Percentiles rank a stretch among this genome's conserved stretches.
These are phyloP conservation scores for Chrysosporium keratinophilum DNA, from an alignment of 2,329 filamentous ascomycete genomes.

Conservation along the genomic window DNA sequence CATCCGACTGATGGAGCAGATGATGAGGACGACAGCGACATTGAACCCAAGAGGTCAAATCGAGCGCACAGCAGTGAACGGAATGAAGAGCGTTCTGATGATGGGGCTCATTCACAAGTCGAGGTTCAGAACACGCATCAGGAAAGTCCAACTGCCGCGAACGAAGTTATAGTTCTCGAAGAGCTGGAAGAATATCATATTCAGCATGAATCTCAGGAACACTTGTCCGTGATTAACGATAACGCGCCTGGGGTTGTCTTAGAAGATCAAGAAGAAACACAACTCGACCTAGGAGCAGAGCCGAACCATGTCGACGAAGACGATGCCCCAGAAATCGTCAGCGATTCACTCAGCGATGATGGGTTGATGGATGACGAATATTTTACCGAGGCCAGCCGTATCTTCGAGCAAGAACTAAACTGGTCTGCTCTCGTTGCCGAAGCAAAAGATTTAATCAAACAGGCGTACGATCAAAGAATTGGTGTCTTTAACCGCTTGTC, in stretches of 20 bases:
- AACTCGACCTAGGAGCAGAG: background rate
- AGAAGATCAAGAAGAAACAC: background rate
- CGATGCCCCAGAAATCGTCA: background rate
- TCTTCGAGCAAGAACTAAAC: constrained; percentile 12
- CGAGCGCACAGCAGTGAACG: background rate
- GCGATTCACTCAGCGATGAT: background rate
- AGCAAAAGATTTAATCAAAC: constrained; percentile 7
- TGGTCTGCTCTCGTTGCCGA: constrained; percentile 13
- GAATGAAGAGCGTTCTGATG: background rate
- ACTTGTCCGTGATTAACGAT: no score
- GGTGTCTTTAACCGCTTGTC: constrained; percentile 3
- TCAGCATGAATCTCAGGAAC: no score
- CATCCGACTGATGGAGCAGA: background rate
- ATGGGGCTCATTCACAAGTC: background rate
- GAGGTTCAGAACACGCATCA: background rate
- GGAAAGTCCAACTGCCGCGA: background rate
- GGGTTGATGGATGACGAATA: constrained; percentile 4
- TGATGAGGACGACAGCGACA: background rate
- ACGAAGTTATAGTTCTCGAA: background rate
- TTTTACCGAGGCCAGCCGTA: constrained; percentile 9
- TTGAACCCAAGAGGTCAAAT: background rate
- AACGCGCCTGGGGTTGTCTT: background rate
- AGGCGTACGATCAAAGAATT: background rate
- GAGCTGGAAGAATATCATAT: no score
- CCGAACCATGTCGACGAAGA: background rate